Evolutionary conservation across 805 yeast species (phyloP).

Genomic region (Groenewaldozyma tartarivorans): DNA sequence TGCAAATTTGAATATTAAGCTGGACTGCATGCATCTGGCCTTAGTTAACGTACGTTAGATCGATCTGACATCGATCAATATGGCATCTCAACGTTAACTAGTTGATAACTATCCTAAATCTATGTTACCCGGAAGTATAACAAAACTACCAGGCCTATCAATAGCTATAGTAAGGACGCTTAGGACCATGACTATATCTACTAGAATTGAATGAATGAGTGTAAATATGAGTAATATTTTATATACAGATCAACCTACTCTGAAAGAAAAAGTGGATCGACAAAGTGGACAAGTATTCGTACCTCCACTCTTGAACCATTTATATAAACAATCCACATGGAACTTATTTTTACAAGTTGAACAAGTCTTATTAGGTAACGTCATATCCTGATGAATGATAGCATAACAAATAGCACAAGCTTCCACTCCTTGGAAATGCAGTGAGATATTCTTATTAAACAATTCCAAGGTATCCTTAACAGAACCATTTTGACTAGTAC

Average conservation of each 20-base stretch:
- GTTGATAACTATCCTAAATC: no score
- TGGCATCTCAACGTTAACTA: no score
- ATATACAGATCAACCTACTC: constrained; percentile 6
- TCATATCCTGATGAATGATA: constrained; percentile 79
- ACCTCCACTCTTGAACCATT: constrained; percentile 95
- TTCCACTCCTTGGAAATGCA: constrained; percentile 88
- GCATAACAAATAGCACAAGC: constrained; percentile 97
- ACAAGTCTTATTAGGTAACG: constrained; percentile 83
- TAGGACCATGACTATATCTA: no score
- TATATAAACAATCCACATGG: constrained; percentile 91
- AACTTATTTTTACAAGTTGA: constrained; percentile 86
- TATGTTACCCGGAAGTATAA: no score
- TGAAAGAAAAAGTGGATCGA: constrained; percentile 45
- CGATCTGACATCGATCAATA: no score
- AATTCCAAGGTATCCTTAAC: constrained; percentile 58
- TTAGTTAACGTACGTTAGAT: no score
- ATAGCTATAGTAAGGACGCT: no score
- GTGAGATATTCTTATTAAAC: constrained; percentile 62
- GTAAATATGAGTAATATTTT: no score
- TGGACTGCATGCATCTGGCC: no score
- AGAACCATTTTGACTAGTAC: constrained; percentile 44
- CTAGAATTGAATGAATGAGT: no score
- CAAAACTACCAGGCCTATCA: no score
- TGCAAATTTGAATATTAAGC: no score
- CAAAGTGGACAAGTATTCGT: constrained; percentile 92